phyloP scores from a whole-genome alignment of 2,329 filamentous ascomycete genomes.

The Colletotrichum sansevieriae region DNA sequence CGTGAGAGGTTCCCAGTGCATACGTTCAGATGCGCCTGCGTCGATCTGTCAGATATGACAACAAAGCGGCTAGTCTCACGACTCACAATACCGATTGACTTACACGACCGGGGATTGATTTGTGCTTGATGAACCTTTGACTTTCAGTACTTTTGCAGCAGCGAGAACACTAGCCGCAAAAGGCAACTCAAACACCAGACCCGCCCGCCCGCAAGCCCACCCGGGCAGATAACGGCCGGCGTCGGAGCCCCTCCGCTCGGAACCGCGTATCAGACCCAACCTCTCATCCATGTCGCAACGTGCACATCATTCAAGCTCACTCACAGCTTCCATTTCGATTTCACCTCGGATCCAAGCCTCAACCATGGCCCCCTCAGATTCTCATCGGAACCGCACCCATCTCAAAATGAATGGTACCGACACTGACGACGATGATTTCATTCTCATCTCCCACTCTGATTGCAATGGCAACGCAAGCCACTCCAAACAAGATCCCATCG shows the following conservation, averaged over 20 bases:
- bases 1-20: no score
- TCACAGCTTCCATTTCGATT: not conserved
- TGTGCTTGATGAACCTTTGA: no score
- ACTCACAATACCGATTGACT: no score
- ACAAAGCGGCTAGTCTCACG: no score
- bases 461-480: not conserved
- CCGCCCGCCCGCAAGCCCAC: not conserved
- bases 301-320: not conserved
- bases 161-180: slow-evolving; percentile 11
- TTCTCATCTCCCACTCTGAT: slow-evolving; percentile 34
- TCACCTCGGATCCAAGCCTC: not conserved
- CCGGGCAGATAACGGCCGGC: slow-evolving; percentile 37
- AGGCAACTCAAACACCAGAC: slow-evolving; percentile 4
- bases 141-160: not conserved
- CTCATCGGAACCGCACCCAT: not conserved
- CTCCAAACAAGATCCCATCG: not conserved
- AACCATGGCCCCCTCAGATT: not conserved
- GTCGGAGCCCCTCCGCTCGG: slow-evolving; percentile 38
- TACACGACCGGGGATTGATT: no score
- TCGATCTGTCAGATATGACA: no score
- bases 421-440: slow-evolving; percentile 27
- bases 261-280: slow-evolving; percentile 1
- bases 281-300: not conserved
- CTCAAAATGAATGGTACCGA: not conserved
- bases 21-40: no score